Evolutionary conservation across 257 asterid genomes (phyloP).

Genomic region (Coffea canephora): DNA sequence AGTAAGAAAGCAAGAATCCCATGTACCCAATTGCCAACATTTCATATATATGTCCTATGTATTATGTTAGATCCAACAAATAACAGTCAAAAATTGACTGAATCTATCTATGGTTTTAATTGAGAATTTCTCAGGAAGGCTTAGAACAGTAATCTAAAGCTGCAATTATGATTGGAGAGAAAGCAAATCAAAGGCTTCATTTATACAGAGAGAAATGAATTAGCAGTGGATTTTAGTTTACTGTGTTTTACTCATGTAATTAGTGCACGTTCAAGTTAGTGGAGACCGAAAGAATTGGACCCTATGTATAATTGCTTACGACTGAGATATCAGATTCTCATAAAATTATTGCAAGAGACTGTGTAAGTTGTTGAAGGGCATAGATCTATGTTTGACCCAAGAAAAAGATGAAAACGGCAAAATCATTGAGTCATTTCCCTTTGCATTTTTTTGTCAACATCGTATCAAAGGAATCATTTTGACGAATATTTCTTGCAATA

Average conservation of each 20-base stretch:
- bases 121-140: neutral
- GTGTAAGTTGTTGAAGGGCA: neutral
- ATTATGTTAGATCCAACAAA: slow-evolving; percentile 4
- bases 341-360: neutral
- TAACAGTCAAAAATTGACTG: neutral
- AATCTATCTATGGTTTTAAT: neutral
- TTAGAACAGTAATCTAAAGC: neutral
- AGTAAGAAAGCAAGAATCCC: neutral
- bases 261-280: slow-evolving; percentile 8
- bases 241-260: too few relatives aligned
- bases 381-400: neutral
- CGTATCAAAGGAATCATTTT: neutral
- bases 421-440: neutral
- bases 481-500: neutral
- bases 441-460: neutral
- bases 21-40: slow-evolving; percentile 2
- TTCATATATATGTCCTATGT: neutral
- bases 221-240: neutral
- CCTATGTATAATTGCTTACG: slow-evolving; percentile 14
- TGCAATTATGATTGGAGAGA: neutral
- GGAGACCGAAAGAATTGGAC: slow-evolving; percentile 27
- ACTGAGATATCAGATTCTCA: slow-evolving; percentile 8
- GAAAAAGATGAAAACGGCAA: neutral
- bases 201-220: neutral
- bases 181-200: too few relatives aligned